phyloP scores from a whole-genome alignment of 1,284 basidiomycete genomes.

The Termitomyces sp. region DNA sequence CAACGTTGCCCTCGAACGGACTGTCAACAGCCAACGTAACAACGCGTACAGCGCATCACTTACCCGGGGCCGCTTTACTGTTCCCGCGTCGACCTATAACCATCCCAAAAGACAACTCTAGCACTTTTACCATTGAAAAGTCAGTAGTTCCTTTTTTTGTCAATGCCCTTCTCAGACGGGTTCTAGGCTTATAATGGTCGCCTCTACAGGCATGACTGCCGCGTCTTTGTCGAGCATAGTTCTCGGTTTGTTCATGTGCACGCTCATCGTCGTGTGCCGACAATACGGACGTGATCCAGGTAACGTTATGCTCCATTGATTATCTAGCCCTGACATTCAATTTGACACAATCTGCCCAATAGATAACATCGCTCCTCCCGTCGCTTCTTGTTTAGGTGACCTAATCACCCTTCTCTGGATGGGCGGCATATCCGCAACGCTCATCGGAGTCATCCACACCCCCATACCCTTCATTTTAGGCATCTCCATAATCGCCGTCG shows the following conservation, averaged over 20 bases:
- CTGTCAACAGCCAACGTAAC: conserved; percentile 5
- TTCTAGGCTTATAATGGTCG: conserved; percentile 74
- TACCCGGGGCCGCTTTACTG: conserved; percentile 14
- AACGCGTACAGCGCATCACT: conserved; percentile 10
- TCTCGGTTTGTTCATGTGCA: conserved; percentile 92
- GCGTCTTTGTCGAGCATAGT: conserved; percentile 77
- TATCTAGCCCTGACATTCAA: no score
- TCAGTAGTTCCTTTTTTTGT: conserved; percentile 30
- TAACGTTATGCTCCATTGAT: conserved; percentile 26
- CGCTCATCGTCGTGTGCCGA: conserved; percentile 77
- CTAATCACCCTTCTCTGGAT: conserved; percentile 84
- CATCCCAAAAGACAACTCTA: conserved; percentile 24
- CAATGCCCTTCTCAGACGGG: background rate
- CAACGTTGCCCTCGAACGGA: conserved; percentile 17
- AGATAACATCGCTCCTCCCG: conserved; percentile 95
- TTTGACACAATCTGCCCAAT: conserved; percentile 2
- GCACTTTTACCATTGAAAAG: conserved; percentile 41
- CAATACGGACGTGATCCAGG: conserved; percentile 81
- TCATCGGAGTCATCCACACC: conserved; percentile 65
- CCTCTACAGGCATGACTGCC: conserved; percentile 86
- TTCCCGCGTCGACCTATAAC: conserved; percentile 28
- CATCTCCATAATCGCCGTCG: conserved; percentile 51
- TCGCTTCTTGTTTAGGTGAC: conserved; percentile 91
- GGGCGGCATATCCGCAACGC: conserved; percentile 57
- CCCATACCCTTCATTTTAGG: conserved; percentile 62